Base-by-base conservation (phyloP, 345 rosid species). In the Lagerstroemia speciosa region DNA sequence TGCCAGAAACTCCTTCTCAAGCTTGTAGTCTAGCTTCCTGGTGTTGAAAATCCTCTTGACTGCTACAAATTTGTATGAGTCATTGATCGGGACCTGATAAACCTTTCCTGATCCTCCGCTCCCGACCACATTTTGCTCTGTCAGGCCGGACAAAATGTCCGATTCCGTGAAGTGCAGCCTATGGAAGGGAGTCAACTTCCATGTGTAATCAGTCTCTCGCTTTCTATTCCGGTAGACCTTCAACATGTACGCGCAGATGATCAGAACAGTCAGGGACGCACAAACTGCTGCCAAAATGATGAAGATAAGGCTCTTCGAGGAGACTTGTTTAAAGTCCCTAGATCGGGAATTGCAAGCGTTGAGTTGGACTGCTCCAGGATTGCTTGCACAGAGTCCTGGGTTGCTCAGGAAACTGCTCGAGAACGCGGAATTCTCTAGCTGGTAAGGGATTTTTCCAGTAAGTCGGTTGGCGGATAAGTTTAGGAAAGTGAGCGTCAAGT, bases 41-140 rank as follows among this genome's bases (percentile, higher is more conserved):
- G 46, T 65, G 66, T 68, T 81, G 73, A 80, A 76, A 40, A 89
- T 83, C 76, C 64, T 75, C 71, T 89, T 89, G n/a, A 82, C 90
- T 0, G 95, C 92, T 31, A 86, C 84, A 34, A 8, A 52, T 0
- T 75, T 63, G 14, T 75, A 76, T 3, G 78, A 66, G 15, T 36
- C 52, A 36, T 78, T 68, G 24, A 76, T 36, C 5, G 71, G 43
- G 30, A 83, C 74, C 3, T 83, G 76, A 61, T 81, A 89, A 2
- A 89, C 90, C 52, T 85, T 81, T 26, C 92, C 92, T 4, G 95
- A 85, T 6, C 87, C 88, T 32, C 92, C 92, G 38, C 81, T 81
- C 32, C 95, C 92, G 22, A 89, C 79, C 76, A 79, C 52, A 46
- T 86, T 85, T 4, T 53, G 58, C 62, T 85, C 90, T 53, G 68